These are phyloP conservation scores for Leccinum subrobustum DNA, from an alignment of 1,284 basidiomycete species.

Conservation along the genomic window DNA sequence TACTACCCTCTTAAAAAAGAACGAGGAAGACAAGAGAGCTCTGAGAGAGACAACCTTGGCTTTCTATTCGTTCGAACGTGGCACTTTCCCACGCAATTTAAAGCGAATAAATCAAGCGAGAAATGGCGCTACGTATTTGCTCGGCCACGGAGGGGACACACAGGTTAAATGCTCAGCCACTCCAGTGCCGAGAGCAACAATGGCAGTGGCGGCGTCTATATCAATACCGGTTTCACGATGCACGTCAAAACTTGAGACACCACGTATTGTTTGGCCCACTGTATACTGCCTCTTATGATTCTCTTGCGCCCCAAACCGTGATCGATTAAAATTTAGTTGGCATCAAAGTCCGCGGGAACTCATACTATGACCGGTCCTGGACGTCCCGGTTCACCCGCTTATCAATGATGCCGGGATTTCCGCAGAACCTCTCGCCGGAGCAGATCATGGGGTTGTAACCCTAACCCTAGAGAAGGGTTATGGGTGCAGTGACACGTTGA, in stretches of 20 bases:
- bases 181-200: no score
- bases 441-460: conserved; percentile 8
- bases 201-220: no score
- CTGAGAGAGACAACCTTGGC: neutral
- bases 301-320: no score
- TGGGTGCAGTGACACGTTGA: conserved; percentile 27
- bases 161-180: neutral
- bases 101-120: neutral
- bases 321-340: neutral
- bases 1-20: conserved; percentile 4
- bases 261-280: no score
- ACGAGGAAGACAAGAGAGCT: conserved; percentile 21
- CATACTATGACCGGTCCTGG: no score
- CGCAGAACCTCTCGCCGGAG: no score
- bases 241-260: no score
- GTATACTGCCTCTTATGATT: no score
- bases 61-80: conserved; percentile 21
- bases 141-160: conserved; percentile 10
- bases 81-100: conserved; percentile 28
- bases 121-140: no score
- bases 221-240: neutral
- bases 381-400: no score
- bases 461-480: conserved; percentile 28
- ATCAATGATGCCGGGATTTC: neutral
- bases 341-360: neutral